Evolutionary conservation across 2,329 filamentous ascomycete genomes (phyloP).

Genomic region (Pseudocercospora pini-densiflorae): DNA sequence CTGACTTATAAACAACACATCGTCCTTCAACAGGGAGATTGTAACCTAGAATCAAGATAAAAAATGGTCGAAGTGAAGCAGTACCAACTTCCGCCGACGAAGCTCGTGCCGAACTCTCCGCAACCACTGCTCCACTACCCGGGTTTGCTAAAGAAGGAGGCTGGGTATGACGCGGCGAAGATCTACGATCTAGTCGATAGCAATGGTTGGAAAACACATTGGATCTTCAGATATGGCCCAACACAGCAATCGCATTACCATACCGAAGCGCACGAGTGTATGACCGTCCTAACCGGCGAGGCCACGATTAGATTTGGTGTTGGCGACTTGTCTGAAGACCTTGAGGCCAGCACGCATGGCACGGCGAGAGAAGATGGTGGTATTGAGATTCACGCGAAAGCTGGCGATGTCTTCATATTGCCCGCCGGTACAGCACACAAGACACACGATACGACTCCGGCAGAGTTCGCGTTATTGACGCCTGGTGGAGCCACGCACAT

Average conservation of each 20-base stretch:
- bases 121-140: conserved; percentile 60
- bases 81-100: conserved; percentile 50
- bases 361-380: conserved; percentile 51
- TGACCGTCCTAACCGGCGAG: conserved; percentile 59
- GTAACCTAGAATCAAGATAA: not conserved
- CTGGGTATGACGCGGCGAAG: conserved; percentile 31
- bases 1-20: not conserved
- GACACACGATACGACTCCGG: conserved; percentile 51
- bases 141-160: conserved; percentile 42
- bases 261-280: conserved; percentile 60
- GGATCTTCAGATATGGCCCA: conserved; percentile 62
- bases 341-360: conserved; percentile 48
- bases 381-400: conserved; percentile 52
- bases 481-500: conserved; percentile 50
- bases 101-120: conserved; percentile 57
- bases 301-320: conserved; percentile 61
- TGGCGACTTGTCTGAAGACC: conserved; percentile 51
- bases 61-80: conserved; percentile 32
- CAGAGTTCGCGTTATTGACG: conserved; percentile 48
- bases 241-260: conserved; percentile 64
- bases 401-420: conserved; percentile 64
- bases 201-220: conserved; percentile 60
- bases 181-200: conserved; percentile 52
- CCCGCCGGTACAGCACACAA: conserved; percentile 63
- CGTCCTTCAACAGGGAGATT: not conserved